Base-by-base conservation (phyloP, 371 early-diverging fungal genomes). In the Saksenaea oblongispora region DNA sequence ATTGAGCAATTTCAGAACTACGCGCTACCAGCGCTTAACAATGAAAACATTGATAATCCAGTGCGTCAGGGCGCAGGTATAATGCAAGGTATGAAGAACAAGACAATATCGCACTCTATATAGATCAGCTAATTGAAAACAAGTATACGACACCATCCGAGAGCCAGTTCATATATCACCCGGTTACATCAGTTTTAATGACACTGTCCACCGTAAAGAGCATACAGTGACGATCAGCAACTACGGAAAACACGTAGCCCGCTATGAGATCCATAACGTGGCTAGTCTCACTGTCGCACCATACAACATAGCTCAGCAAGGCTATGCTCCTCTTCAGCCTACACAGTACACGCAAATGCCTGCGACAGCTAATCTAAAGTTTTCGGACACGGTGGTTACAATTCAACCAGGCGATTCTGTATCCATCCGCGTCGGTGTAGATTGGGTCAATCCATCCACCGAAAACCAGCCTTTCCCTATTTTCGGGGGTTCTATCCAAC, bases 1-100 rank as follows among this genome's bases (percentile, higher is more conserved):
- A 41, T 60, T 22, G 64, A 67, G 31, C 60, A 66, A 28, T 65
- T 79, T 54, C 74, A 76, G 62, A 90, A 86, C 73, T 73, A 76
- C 34, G 86, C 83, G 17, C 36, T 58, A 4, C 56, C 54, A n/a
- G 61, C 65, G 24, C 62, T 73, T 42, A 28, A 39, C 51, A 62
- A 54, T 5, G 28, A 36, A 13, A 53, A 31, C 22, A 67, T 67
- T 58, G 60, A 78, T 27, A 66, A 78, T 55, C 71, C 75, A 53
- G 69, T 70, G 41, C 60, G 70, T 22, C 88, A 90, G 68, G 93
- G 93, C n/a, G 81, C 89, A 56, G 93, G 93, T 55, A 70, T 93
- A n/a, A 69, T 93, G 57, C 82, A 91, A 71, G 63, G 67, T 67
- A 62, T 67, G 55, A 34, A 9, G 22, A 27, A 41, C 26, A 44